These are phyloP conservation scores for Aspergillus cristatus DNA, from an alignment of 495 filamentous ascomycete species.

Conservation along the genomic window DNA sequence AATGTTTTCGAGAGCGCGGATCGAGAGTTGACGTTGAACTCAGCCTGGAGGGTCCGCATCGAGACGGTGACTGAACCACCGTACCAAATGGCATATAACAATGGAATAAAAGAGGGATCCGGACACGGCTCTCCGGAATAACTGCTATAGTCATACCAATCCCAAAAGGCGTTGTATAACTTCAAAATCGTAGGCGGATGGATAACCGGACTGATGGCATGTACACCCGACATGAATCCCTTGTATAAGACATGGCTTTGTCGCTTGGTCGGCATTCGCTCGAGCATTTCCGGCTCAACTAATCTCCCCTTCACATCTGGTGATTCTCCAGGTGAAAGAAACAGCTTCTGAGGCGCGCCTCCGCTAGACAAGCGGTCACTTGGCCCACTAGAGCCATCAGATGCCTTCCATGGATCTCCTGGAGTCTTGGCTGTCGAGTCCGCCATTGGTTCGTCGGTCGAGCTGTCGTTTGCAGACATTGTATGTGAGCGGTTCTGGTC, in stretches of 20 bases:
- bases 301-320: slow-evolving; percentile 24
- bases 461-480: slow-evolving; percentile 11
- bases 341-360: slow-evolving; percentile 28
- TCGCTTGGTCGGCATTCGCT: slow-evolving; percentile 33
- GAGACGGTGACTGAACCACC: slow-evolving; percentile 39
- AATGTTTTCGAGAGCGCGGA: slow-evolving; percentile 28
- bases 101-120: slow-evolving; percentile 34
- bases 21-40: slow-evolving; percentile 30
- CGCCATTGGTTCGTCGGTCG: slow-evolving; percentile 11
- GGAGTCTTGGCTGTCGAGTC: slow-evolving; percentile 7
- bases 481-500: slow-evolving; percentile 36
- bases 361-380: slow-evolving; percentile 6
- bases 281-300: slow-evolving; percentile 37
- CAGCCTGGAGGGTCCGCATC: slow-evolving; percentile 33
- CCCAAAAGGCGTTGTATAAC: slow-evolving; percentile 37
- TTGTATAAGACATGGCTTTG: slow-evolving; percentile 40
- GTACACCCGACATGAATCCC: slow-evolving; percentile 39
- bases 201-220: slow-evolving; percentile 36
- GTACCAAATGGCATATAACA: slow-evolving; percentile 42
- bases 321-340: slow-evolving; percentile 30
- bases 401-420: slow-evolving; percentile 15
- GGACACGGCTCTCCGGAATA: slow-evolving; percentile 36
- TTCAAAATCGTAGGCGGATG: slow-evolving; percentile 36
- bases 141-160: slow-evolving; percentile 39
- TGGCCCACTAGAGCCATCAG: slow-evolving; percentile 7